Evolutionary conservation across 306 rosid genomes (phyloP).

Genomic region (Corylus americana): DNA sequence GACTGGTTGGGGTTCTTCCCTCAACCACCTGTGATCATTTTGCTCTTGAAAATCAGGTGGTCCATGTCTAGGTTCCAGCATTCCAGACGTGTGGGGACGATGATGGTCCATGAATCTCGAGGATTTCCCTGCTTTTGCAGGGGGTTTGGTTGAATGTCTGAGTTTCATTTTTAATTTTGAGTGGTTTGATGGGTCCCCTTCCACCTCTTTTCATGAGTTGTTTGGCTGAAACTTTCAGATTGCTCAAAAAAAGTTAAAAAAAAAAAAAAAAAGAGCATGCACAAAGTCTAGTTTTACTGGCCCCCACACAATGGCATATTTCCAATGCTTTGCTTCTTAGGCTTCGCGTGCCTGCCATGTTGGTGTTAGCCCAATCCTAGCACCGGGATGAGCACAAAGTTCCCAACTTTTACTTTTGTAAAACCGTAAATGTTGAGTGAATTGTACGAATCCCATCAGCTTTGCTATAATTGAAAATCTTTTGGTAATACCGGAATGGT

Average conservation of each 20-base stretch:
- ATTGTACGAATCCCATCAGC: too few relatives aligned
- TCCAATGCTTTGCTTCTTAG: background rate
- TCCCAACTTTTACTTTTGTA: too few relatives aligned
- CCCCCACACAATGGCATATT: background rate
- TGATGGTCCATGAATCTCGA: background rate
- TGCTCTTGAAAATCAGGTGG: constrained; percentile 14
- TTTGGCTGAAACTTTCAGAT: background rate
- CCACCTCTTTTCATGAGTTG: background rate
- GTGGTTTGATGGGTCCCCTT: background rate
- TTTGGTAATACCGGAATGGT: too few relatives aligned
- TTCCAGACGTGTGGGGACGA: background rate
- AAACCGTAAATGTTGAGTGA: too few relatives aligned
- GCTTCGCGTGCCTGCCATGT: too few relatives aligned
- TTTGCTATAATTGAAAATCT: too few relatives aligned
- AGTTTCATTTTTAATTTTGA: background rate
- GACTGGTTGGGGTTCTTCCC: constrained; percentile 34
- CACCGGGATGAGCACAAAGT: too few relatives aligned
- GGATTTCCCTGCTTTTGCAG: background rate
- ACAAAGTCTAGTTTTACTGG: background rate
- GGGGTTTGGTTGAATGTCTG: background rate
- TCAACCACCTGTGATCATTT: constrained; percentile 13
- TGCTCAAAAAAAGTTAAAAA: background rate
- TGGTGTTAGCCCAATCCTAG: too few relatives aligned
- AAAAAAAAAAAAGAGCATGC: background rate
- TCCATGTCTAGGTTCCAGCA: constrained; percentile 5